phyloP scores from a whole-genome alignment of 2,329 filamentous ascomycete species.

The Capronia coronata region DNA sequence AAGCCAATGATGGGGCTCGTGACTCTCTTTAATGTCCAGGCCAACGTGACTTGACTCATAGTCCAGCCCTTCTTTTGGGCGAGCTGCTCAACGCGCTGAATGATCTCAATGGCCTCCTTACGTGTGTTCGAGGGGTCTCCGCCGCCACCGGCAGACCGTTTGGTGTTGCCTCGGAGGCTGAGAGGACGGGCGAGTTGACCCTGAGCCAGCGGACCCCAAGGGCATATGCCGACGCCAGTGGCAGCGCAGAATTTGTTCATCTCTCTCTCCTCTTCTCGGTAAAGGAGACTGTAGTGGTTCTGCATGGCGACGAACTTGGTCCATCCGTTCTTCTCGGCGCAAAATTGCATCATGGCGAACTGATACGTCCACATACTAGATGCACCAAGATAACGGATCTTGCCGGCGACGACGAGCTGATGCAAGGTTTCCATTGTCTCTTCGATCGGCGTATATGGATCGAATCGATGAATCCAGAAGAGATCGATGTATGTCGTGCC shows the following conservation, averaged over 20 bases:
- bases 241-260: constrained; percentile 37
- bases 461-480: constrained; percentile 46
- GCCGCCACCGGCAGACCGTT: neutral
- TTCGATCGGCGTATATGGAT: constrained; percentile 47
- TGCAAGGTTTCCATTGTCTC: constrained; percentile 38
- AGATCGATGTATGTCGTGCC: constrained; percentile 45
- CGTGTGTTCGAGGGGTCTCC: constrained; percentile 31
- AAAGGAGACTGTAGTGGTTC: constrained; percentile 46
- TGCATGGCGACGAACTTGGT: constrained; percentile 49
- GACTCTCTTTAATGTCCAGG: constrained; percentile 38
- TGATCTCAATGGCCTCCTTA: constrained; percentile 38
- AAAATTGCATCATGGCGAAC: constrained; percentile 42
- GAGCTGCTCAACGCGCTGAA: constrained; percentile 41
- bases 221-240: constrained; percentile 36
- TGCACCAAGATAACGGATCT: constrained; percentile 38
- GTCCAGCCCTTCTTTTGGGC: constrained; percentile 37
- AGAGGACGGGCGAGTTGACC: constrained; percentile 28
- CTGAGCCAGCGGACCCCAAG: constrained; percentile 28
- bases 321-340: constrained; percentile 45
- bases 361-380: constrained; percentile 34
- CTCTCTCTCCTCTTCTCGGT: constrained; percentile 43
- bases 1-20: constrained; percentile 46
- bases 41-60: constrained; percentile 33
- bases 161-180: constrained; percentile 5
- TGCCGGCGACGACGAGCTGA: constrained; percentile 35